phyloP scores from a whole-genome alignment of 2,329 filamentous ascomycete species.

The Phialophora verrucosa region DNA sequence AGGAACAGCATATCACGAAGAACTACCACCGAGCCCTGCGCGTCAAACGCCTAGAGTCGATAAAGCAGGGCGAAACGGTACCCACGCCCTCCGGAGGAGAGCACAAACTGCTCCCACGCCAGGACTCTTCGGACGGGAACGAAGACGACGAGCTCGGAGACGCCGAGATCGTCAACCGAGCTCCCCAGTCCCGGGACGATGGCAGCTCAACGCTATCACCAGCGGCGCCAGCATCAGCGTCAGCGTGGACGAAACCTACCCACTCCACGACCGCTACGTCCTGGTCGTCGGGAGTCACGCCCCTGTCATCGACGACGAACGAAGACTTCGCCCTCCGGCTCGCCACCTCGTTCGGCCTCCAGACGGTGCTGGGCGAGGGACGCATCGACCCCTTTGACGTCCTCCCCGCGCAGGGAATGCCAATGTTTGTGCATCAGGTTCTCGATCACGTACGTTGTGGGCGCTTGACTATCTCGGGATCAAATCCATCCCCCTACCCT shows the following conservation, averaged over 20 bases:
- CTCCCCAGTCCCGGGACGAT: background rate
- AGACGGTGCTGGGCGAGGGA: constrained; percentile 23
- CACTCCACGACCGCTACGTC: background rate
- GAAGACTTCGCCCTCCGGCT: background rate
- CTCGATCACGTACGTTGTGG: constrained; percentile 30
- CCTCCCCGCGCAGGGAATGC: constrained; percentile 18
- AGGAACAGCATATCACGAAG: constrained; percentile 31
- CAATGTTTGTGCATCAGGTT: constrained; percentile 27
- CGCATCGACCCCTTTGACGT: constrained; percentile 31
- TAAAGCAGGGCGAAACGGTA: constrained; percentile 7
- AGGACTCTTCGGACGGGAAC: background rate
- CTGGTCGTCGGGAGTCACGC: background rate
- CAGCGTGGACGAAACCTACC: background rate
- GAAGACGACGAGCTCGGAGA: background rate
- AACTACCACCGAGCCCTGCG: constrained; percentile 32
- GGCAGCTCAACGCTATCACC: background rate
- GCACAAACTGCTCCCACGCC: background rate
- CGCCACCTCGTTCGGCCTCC: constrained; percentile 5
- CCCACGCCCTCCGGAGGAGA: background rate
- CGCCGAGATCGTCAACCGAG: background rate
- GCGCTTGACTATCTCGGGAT: background rate
- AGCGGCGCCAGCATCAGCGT: too few species aligned
- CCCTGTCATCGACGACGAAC: background rate
- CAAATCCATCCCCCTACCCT: background rate
- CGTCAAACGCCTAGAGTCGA: constrained; percentile 27